Evolutionary conservation across 768 basidiomycete genomes (phyloP), one percentile per base, ranked within the genome.

Genomic region (Phaffia australis): DNA sequence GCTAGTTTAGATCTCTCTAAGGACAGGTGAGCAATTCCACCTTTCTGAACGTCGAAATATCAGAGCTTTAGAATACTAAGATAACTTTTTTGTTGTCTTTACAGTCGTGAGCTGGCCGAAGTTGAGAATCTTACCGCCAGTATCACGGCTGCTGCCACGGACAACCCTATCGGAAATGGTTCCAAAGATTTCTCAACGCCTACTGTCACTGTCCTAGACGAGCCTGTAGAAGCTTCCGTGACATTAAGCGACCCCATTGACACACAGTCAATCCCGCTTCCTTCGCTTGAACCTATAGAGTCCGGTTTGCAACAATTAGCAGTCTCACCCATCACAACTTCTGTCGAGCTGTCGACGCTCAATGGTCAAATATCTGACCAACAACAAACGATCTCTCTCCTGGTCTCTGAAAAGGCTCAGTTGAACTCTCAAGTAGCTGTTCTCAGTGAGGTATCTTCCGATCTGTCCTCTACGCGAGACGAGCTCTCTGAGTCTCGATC

Each of bases 361-460:
- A 65, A 16, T 11, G 35, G 35, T 42, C 35, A 42, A 42, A 42
- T 42, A 4, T 42, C 35, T 11, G 35, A 42, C 19, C 85, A 86
- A 70, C 84, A 83, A 68, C 84, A 84, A 71, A 87, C 86, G 0
- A 87, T 92, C 65, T 80, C 85, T 56, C 74, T 87, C n/a, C 79
- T 92, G 18, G 87, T 89, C 23, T 81, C 83, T 2, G 87, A 88
- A 72, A 87, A 87, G 75, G 81, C 83, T 8, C 79, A 81, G 23
- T 78, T 88, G 47, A 77, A 79, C 19, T 74, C 69, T 27, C 81
- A 81, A 60, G 72, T 86, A 56, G 82, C 83, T 54, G 81, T 79
- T 56, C 75, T 82, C n/a, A 11, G 57, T 18, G 9, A 61, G 42
- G 47, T 32, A 52, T 56, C 52, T 25, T n/a, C 54, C 30, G 49